Base-by-base conservation (phyloP, 2,329 filamentous ascomycete genomes). In the Chalaropsis ovoidea region DNA sequence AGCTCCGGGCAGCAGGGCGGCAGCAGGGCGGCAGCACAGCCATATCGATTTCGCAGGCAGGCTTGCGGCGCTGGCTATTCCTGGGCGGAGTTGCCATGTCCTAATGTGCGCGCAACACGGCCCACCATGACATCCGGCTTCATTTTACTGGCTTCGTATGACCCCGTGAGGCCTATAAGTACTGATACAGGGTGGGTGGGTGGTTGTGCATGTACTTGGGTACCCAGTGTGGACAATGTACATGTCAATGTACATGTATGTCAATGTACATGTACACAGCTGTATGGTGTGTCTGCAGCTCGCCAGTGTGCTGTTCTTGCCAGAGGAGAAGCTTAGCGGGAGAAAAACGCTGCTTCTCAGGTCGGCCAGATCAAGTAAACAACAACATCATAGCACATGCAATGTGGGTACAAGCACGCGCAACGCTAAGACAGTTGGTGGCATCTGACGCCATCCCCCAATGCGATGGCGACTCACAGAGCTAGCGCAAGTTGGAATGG, bases 371-470 rank as follows among this genome's bases (percentile, higher is more conserved):
- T n/a, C 49, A 54, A 54, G 31, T 35, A 35, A n/a, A n/a, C n/a
- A 35, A 35, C 31, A 35, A 35, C 31, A 24, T 24, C 17, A 3
- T n/a, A 49, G n/a, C 45, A 39, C n/a, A 42, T 15, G 8, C 22
- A 54, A 42, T 5, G 47, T 22, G 27, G 11, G 17, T 22, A 63
- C 11, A 41, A 63, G 17, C 11, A 17, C 17, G 47, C 43, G 52
- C 31, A 39, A 5, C n/a, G 62, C 62, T 49, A 42, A 64, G 62
- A 64, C 62, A 58, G 43, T 58, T 64, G 49, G 62, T 24, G 35
- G 22, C 35, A 19, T 56, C 35, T 64, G 49, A 64, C 49, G 62
- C 62, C 62, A 64, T 58, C 8, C 22, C 24, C 2, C n/a, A 2
- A 15, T 11, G 39, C 7, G 24, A 64, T 64, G 47, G 47, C 62